Evolutionary conservation across 2,329 filamentous ascomycete species (phyloP).

Genomic region (Fusarium chuoi): DNA sequence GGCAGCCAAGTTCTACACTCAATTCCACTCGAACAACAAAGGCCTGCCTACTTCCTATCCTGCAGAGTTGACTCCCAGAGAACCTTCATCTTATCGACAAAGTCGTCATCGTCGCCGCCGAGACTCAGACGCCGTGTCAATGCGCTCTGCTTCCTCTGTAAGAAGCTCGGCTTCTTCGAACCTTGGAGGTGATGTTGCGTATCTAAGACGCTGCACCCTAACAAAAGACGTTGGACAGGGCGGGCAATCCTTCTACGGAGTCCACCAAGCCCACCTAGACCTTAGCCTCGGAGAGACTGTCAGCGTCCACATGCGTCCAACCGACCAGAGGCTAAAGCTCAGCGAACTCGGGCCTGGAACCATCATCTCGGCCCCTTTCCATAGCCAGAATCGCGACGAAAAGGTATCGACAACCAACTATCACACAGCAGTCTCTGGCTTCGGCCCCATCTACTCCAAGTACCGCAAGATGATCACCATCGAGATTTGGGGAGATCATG

Average conservation of each 20-base stretch:
- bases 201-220: neutral
- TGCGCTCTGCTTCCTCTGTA: neutral
- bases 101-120: too few species aligned
- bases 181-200: neutral
- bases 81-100: neutral
- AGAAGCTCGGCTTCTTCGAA: neutral
- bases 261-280: constrained; percentile 12
- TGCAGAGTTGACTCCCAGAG: neutral
- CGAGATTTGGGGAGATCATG: constrained; percentile 32
- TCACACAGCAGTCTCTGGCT: constrained; percentile 16
- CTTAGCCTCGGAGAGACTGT: constrained; percentile 15
- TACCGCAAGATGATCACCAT: constrained; percentile 41
- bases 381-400: constrained; percentile 16
- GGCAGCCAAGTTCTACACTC: neutral
- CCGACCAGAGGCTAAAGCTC: neutral
- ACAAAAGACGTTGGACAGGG: neutral
- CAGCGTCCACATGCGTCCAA: constrained; percentile 7
- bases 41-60: neutral
- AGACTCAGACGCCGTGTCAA: neutral
- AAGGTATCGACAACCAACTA: neutral
- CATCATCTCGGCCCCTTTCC: constrained; percentile 35
- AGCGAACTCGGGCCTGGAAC: constrained; percentile 15
- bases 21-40: neutral
- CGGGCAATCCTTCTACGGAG: constrained; percentile 5
- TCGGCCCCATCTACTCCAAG: constrained; percentile 37